Base-by-base conservation (phyloP, 1,284 basidiomycete species). In the Tremellales sp. region DNA sequence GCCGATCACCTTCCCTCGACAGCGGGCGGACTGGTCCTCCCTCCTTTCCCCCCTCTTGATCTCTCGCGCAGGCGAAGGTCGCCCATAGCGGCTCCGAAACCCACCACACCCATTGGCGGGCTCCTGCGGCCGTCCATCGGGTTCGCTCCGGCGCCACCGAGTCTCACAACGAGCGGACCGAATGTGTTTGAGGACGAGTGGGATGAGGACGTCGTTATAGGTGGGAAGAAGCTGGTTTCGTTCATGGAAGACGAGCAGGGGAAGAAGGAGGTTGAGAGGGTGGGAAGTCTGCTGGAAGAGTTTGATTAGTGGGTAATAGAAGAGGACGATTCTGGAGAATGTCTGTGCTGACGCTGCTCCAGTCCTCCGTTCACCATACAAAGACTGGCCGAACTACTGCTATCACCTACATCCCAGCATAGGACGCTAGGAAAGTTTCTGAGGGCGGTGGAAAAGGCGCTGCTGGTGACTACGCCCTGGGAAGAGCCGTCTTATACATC, bases 311-410 rank as follows among this genome's bases (percentile, higher is more conserved):
- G 46, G 48, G 66, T 66, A 10, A 39, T 37, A 3, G 50, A 44
- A 21, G 3, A 14, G 6, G 14, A 21, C n/a, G 4, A 19, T 22
- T 26, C 4, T 25, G n/a, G 33, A 21, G 22, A 18, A 24, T 24
- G 26, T 28, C 22, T 18, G 14, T 37, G n/a, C 7, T 25, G 27
- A 1, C 8, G 3, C 24, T 13, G 10, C 36, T 34, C 21, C 14
- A 81, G 81, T 45, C 81, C 88, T 0, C 92, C 92, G 3, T 97
- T 95, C 72, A 94, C 92, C 4, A 85, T 95, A 43, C 92, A 97
- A 70, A 83, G 92, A 29, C 72, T 95, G 14, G 88, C 86, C 60
- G 91, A 95, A 65, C 80, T 97, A n/a, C 82, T 84, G 37, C 57
- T 85, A 6, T 71, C 79, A 27, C 90, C 91, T 3, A 77, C 77